Evolutionary conservation across 2,329 filamentous ascomycete genomes (phyloP), one percentile per base, ranked within the genome.

Genomic region (Colletotrichum lentis): DNA sequence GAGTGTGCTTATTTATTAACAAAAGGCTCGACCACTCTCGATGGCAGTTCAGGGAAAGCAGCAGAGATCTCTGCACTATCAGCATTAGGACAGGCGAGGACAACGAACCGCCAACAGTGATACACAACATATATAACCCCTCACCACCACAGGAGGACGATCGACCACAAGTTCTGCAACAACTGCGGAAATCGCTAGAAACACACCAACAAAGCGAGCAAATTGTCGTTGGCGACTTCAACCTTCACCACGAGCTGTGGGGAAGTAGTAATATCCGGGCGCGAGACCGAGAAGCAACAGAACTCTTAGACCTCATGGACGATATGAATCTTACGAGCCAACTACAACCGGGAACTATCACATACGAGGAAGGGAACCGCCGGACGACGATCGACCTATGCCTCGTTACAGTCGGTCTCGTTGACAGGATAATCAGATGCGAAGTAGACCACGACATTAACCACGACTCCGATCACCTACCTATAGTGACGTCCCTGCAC

Each of bases 1-100:
- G 47, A 39, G 57, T 60, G 6, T 61, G 47, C 58, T 53, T 61
- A 22, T 61, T 61, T 41, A 49, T 61, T 18, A 61, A 44, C 22
- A 53, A 52, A 31, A 61, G 18, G 47, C 46, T 61, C 5, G 58
- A 61, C 47, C 47, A 61, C 41, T 61, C 46, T 11, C 35, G 50
- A 49, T 61, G 47, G 58, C 50, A 22, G 14, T 61, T 61, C 47
- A 49, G 31, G 16, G 31, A 61, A 18, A 52, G 37, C n/a, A 39
- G 47, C 35, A 61, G 47, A 53, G 58, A 61, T 44, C 58, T 61
- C 47, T 61, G 35, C 39, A 53, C 35, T 18, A 8, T 61, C 35
- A 61, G n/a, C 27, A 49, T 52, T 8, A 14, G 20, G 3, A 27
- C 35, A 24, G 18, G 41, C 24, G 41, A 35, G 24, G 55, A 31